A percentile compares a stretch with the other conserved stretches of the same genome.
These are phyloP conservation scores for Malassezia nana DNA, from an alignment of 1,284 basidiomycete species.

Conservation along the genomic window DNA sequence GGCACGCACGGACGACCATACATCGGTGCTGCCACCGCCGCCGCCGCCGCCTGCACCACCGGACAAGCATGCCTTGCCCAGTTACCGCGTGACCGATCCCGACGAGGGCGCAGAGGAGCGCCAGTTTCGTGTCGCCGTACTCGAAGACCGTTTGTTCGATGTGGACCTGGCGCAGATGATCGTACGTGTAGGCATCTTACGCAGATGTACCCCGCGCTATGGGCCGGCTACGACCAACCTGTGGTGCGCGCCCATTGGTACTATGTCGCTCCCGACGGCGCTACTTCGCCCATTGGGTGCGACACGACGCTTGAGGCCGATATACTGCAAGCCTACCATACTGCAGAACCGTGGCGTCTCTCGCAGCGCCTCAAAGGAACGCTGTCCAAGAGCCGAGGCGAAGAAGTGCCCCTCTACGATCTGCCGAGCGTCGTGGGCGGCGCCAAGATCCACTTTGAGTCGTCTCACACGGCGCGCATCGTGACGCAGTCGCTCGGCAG, in stretches of 20 bases:
- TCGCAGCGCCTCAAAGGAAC: slow-evolving; percentile 6
- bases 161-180: slow-evolving; percentile 40
- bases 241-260: slow-evolving; percentile 49
- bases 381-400: slow-evolving; percentile 11
- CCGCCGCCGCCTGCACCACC: slow-evolving; percentile 10
- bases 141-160: slow-evolving; percentile 45
- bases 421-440: slow-evolving; percentile 37
- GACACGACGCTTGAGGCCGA: slow-evolving; percentile 39
- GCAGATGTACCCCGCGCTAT: slow-evolving; percentile 48
- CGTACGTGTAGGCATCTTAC: not conserved
- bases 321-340: slow-evolving; percentile 46
- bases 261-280: slow-evolving; percentile 41
- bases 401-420: slow-evolving; percentile 23
- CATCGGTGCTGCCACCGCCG: slow-evolving; percentile 4
- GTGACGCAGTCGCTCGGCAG: slow-evolving; percentile 35
- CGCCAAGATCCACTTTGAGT: slow-evolving; percentile 40
- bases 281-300: slow-evolving; percentile 36
- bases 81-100: slow-evolving; percentile 27
- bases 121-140: slow-evolving; percentile 29
- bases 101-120: slow-evolving; percentile 31
- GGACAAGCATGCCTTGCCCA: slow-evolving; percentile 4
- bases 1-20: not conserved
- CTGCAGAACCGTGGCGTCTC: slow-evolving; percentile 46
- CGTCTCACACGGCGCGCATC: slow-evolving; percentile 45
- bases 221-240: slow-evolving; percentile 45